These are phyloP conservation scores for Sphenostylis stenocarpa DNA, from an alignment of 306 rosid species.

Conservation along the genomic window DNA sequence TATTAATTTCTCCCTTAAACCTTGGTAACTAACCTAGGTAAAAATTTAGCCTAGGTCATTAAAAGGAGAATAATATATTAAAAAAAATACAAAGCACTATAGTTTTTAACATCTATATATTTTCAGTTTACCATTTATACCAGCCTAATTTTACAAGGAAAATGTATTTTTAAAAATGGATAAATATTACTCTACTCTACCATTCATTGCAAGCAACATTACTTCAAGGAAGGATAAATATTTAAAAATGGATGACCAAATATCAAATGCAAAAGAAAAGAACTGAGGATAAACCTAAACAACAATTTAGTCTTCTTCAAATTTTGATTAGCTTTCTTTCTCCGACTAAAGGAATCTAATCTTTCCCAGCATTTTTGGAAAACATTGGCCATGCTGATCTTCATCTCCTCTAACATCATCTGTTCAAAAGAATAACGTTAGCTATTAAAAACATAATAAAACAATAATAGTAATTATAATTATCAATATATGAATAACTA, in stretches of 20 bases:
- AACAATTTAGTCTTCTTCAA: constrained; percentile 49
- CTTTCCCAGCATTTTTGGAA: constrained; percentile 61
- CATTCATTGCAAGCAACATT: not conserved
- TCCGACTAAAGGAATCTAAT: constrained; percentile 52
- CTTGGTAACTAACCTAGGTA: not conserved
- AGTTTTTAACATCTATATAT: not conserved
- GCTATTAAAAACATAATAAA: not conserved
- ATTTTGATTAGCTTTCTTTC: constrained; percentile 48
- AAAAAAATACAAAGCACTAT: not conserved
- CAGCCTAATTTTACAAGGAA: not conserved
- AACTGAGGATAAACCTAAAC: constrained; percentile 55
- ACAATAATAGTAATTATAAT: not conserved
- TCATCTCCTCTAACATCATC: constrained; percentile 57
- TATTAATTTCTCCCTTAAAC: not conserved
- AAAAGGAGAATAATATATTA: no score
- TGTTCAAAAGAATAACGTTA: constrained; percentile 43
- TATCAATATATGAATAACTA: not conserved
- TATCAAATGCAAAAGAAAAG: not conserved
- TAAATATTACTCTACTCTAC: not conserved
- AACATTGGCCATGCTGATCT: constrained; percentile 51
- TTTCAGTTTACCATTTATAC: not conserved
- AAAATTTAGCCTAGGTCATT: not conserved
- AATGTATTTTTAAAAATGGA: not conserved
- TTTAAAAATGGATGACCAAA: not conserved
- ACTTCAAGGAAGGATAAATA: constrained; percentile 18